Percentiles rank a stretch among this genome's conserved stretches.
phyloP scores from a whole-genome alignment of 2,329 filamentous ascomycete species.

The Colletotrichum neosansevieriae region DNA sequence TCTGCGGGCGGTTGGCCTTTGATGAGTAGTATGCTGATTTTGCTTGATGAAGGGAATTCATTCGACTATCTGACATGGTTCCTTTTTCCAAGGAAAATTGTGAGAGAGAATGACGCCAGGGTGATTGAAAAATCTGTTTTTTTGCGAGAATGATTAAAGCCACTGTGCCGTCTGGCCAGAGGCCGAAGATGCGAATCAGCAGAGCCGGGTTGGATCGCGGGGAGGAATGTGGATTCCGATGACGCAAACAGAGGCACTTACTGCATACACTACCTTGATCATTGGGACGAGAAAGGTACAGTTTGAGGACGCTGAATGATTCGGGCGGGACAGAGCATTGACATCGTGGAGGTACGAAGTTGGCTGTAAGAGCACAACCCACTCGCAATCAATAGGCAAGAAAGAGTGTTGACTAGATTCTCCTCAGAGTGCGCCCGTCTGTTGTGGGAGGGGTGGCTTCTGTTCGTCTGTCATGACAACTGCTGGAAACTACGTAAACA shows the following conservation, averaged over 20 bases:
- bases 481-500: conserved; percentile 22
- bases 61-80: background rate
- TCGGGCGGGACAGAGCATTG: conserved; percentile 1
- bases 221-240: background rate
- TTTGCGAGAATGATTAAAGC: background rate
- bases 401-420: background rate
- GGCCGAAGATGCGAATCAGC: background rate
- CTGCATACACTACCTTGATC: no score
- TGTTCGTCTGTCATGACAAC: conserved; percentile 19
- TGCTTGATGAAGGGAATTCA: background rate
- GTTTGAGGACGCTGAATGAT: background rate
- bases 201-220: background rate
- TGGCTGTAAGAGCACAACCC: conserved; percentile 7
- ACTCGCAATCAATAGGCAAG: background rate
- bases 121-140: conserved; percentile 5
- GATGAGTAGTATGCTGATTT: background rate
- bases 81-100: background rate
- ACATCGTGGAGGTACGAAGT: conserved; percentile 14
- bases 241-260: no score
- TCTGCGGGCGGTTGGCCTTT: background rate
- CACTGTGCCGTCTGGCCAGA: background rate
- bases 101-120: background rate
- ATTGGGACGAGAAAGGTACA: no score
- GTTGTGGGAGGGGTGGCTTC: background rate
- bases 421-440: conserved; percentile 17